These are phyloP conservation scores for Phaeotremella skinneri DNA, from an alignment of 768 basidiomycete species.

Conservation along the genomic window DNA sequence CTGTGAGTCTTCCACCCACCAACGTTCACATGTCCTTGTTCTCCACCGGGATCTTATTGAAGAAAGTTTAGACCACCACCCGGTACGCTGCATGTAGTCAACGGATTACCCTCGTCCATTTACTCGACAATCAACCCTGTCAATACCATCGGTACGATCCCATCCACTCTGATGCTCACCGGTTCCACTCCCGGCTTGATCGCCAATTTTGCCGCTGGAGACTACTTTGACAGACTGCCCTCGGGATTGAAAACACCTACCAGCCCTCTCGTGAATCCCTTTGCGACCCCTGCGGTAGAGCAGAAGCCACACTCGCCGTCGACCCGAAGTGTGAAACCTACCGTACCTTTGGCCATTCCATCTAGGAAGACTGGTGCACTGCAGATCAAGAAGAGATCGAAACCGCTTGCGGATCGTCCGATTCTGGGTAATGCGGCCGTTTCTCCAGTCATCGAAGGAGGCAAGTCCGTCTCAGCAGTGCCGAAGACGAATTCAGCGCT, in stretches of 20 bases:
- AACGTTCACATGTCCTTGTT: not conserved
- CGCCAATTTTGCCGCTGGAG: slow-evolving; percentile 24
- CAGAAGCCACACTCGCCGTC: not conserved
- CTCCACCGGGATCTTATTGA: not conserved
- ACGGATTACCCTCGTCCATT: slow-evolving; percentile 51
- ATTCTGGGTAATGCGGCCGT: not conserved
- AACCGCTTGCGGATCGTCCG: slow-evolving; percentile 8
- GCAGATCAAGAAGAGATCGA: slow-evolving; percentile 22
- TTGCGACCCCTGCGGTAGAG: slow-evolving; percentile 16
- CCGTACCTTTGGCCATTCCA: too few species aligned
- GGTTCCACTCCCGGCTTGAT: slow-evolving; percentile 33
- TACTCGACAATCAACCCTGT: slow-evolving; percentile 42
- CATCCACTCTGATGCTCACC: slow-evolving; percentile 19
- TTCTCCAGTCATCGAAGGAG: not conserved
- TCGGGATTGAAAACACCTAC: slow-evolving; percentile 15
- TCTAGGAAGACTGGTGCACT: not conserved
- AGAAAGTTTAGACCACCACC: slow-evolving; percentile 10
- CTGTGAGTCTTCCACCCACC: slow-evolving; percentile 19
- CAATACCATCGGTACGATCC: slow-evolving; percentile 6
- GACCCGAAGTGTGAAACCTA: slow-evolving; percentile 7
- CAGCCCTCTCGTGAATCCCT: slow-evolving; percentile 26
- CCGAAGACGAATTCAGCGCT: not conserved
- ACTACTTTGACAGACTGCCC: slow-evolving; percentile 30
- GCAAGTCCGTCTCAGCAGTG: not conserved
- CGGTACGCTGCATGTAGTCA: slow-evolving; percentile 45